These are phyloP conservation scores for Boletus eberwhitei DNA, from an alignment of 768 basidiomycete genomes.

Conservation along the genomic window DNA sequence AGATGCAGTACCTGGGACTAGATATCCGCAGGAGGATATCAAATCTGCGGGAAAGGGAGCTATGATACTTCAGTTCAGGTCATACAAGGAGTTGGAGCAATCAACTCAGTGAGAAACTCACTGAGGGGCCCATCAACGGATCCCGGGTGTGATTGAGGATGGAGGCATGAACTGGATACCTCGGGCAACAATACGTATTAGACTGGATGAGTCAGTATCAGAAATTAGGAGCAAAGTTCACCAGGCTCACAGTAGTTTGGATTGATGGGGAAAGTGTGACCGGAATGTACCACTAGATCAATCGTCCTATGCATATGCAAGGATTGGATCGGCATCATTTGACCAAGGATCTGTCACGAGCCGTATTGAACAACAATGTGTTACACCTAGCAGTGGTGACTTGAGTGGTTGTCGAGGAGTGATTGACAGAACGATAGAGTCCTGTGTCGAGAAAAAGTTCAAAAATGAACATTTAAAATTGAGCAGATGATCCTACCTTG, in stretches of 20 bases:
- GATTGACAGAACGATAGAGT: slow-evolving; percentile 53
- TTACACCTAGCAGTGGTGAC: slow-evolving; percentile 35
- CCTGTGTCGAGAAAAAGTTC: slow-evolving; percentile 36
- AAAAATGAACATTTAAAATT: neutral
- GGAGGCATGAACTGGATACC: neutral
- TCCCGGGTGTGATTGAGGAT: neutral
- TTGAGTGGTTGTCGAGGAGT: slow-evolving; percentile 38
- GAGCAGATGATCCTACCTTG: slow-evolving; percentile 38
- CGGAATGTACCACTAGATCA: neutral
- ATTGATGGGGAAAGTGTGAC: neutral
- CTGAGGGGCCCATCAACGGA: neutral
- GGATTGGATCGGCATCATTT: slow-evolving; percentile 4
- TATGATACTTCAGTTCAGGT: neutral
- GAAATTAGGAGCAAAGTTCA: neutral
- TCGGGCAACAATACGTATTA: neutral
- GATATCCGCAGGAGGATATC: too few relatives aligned
- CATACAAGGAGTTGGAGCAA: neutral
- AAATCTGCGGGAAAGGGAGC: neutral
- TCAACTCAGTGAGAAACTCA: neutral
- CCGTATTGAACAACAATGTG: slow-evolving; percentile 49
- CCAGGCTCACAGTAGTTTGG: neutral
- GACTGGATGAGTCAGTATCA: neutral
- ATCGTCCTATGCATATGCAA: neutral
- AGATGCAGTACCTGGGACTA: too few relatives aligned
- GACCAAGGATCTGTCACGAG: too few relatives aligned